Conservation (phyloP, 1,284 basidiomycete genomes). For the Leccinum insolens region DNA sequence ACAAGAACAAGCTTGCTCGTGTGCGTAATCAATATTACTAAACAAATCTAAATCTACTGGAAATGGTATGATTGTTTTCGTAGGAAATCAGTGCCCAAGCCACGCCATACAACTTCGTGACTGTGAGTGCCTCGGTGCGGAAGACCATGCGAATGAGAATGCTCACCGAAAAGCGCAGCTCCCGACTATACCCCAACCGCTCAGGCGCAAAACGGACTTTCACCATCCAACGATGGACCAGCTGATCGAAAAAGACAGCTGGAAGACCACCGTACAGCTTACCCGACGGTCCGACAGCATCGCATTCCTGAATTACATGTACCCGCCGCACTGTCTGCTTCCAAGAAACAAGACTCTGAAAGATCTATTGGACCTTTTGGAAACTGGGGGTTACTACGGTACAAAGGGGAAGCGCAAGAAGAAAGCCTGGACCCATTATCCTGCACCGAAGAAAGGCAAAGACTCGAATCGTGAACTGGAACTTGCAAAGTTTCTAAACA, state of each 20-base stretch:
- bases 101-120: conserved; percentile 1
- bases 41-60: background rate
- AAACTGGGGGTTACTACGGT: background rate
- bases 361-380: background rate
- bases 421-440: background rate
- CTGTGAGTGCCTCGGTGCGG: background rate
- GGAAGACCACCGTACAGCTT: background rate
- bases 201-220: conserved; percentile 1
- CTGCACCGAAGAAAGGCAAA: background rate
- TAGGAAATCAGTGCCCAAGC: background rate
- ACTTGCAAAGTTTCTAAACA: background rate
- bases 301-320: background rate
- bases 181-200: background rate
- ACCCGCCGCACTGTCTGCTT: background rate
- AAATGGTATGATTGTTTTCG: background rate
- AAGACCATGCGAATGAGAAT: background rate
- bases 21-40: conserved; percentile 1
- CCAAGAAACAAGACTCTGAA: background rate
- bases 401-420: background rate
- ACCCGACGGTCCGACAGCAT: background rate
- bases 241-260: background rate
- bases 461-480: background rate
- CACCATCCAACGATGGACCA: background rate
- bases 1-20: background rate
- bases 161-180: background rate